A percentile compares a stretch with the other conserved stretches of the same genome.
Evolutionary conservation across 148 eudicot species (phyloP).

Genomic region (Vaccinium corymbosum): DNA sequence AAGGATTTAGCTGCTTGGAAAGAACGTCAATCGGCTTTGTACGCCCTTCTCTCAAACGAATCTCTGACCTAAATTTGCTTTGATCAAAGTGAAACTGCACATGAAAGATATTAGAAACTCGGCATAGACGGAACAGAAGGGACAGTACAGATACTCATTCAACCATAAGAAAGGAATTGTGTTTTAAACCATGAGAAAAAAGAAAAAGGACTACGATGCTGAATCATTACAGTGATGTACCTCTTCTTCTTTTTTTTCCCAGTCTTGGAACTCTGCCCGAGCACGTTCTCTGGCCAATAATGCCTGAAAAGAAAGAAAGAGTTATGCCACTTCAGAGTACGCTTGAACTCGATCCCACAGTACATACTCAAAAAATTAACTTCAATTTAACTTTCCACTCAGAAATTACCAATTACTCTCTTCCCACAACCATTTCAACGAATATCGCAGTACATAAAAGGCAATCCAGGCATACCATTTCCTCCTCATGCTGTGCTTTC

Average conservation of each 20-base stretch:
- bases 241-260: conserved; percentile 98
- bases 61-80: conserved; percentile 83
- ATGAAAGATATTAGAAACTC: conserved; percentile 14
- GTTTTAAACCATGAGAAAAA: neutral
- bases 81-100: conserved; percentile 94
- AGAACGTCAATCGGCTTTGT: conserved; percentile 85
- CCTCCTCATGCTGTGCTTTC: conserved; percentile 91
- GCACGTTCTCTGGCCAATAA: conserved; percentile 85
- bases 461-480: conserved; percentile 51
- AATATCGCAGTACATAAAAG: conserved; percentile 1
- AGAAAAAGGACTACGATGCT: neutral
- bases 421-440: neutral
- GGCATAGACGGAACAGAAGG: neutral
- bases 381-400: neutral
- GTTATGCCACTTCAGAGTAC: neutral
- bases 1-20: conserved; percentile 78
- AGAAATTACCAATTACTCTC: neutral
- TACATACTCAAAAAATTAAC: neutral
- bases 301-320: conserved; percentile 29
- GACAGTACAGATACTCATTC: neutral
- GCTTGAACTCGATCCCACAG: neutral
- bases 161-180: neutral
- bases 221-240: conserved; percentile 19
- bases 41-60: conserved; percentile 81
- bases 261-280: conserved; percentile 87